Evolutionary conservation across 208 protist species (phyloP), one percentile per base, ranked within the genome.

Genomic region (Porcisia hertigi): DNA sequence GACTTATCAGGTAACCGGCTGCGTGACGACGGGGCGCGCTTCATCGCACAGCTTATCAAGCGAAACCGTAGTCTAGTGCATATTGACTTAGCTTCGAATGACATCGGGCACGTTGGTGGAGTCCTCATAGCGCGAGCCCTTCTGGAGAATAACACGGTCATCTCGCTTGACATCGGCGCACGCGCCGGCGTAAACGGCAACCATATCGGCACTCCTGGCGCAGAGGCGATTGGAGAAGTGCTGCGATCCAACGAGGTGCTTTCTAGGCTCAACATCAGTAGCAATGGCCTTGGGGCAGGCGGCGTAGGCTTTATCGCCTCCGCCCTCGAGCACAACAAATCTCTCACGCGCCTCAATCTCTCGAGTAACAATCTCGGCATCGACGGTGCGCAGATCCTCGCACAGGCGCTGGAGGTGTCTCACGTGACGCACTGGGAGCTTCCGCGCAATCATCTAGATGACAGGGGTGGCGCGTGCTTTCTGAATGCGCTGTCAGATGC

Each of bases 1-100:
- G 95, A 98, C 67, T 76, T 98, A 0, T 93, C 89, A 58, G 95
- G 95, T 47, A 98, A 98, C 73, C 81, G 92, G 20, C 84, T 98
- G 55, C 81, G 92, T 30, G 95, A 98, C 85, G 87, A 91, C 18
- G 96, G 96, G 0, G 93, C 93, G 7, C 73, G 83, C 36, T 86
- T 72, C 72, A 92, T 98, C 45, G 93, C 92, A 18, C 86, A 89
- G 52, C 84, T 98, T 30, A 82, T 98, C 34, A 79, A 73, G 36
- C 73, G 79, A 12, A 98, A 97, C 76, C 80, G 81, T 30, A 91
- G 92, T 12, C 55, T 98, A 16, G 90, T 93, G 14, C 92, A 97
- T 72, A 71, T 98, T 45, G 93, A 85, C 41, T 82, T 98, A 20
- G 91, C 94, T 54, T 96, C 92, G 3, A 98, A 98, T 79, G 92